Conservation (phyloP, 768 basidiomycete species). For the Dentipellis fragilis region DNA sequence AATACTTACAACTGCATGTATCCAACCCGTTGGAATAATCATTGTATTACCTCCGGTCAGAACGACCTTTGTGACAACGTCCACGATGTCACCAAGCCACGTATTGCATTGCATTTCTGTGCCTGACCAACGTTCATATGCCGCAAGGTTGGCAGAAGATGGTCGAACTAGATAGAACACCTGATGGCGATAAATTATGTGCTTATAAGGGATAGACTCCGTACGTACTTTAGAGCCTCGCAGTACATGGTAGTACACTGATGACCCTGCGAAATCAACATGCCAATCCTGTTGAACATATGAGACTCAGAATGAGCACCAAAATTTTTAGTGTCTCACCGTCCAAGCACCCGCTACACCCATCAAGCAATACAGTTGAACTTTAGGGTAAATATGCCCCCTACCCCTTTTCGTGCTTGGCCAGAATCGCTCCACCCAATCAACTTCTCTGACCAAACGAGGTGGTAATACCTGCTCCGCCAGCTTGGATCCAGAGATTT, state of each 20-base stretch:
- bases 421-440: constrained; percentile 98
- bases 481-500: constrained; percentile 80
- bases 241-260: constrained; percentile 95
- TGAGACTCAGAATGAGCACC: no score
- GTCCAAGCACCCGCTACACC: constrained; percentile 92
- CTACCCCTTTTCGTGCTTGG: constrained; percentile 62
- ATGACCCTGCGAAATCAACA: constrained; percentile 94
- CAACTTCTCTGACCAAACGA: constrained; percentile 74
- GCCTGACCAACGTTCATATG: constrained; percentile 92
- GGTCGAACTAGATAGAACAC: constrained; percentile 94
- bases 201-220: no score
- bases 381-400: constrained; percentile 78
- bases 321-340: constrained; percentile 48
- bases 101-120: constrained; percentile 78
- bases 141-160: constrained; percentile 72
- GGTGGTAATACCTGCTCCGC: constrained; percentile 77
- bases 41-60: constrained; percentile 74
- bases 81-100: constrained; percentile 91
- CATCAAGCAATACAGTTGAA: constrained; percentile 96
- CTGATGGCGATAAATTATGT: no score
- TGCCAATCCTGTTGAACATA: constrained; percentile 89
- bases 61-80: constrained; percentile 82
- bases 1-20: constrained; percentile 84
- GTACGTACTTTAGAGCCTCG: constrained; percentile 65
- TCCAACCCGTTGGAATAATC: constrained; percentile 96